Conservation (phyloP, 2,329 filamentous ascomycete species). For the Talaromyces atroroseus region DNA sequence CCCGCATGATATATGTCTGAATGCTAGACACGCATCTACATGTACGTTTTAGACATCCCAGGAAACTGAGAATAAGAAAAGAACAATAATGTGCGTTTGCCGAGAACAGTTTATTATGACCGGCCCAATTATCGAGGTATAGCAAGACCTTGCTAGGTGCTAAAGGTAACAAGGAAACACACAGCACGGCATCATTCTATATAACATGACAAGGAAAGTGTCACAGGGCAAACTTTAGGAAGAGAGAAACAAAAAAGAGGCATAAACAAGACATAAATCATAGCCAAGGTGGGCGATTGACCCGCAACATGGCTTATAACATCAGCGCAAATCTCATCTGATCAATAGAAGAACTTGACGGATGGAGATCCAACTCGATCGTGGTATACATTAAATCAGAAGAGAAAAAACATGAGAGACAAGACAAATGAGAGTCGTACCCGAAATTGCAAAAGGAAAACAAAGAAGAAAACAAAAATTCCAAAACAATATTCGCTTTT, state of each 20-base stretch:
- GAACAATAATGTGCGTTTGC: neutral
- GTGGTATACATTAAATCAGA: neutral
- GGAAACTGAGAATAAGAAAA: neutral
- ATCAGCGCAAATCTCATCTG: neutral
- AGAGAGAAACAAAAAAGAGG: neutral
- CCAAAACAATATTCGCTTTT: neutral
- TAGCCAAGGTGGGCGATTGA: neutral
- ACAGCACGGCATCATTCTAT: neutral
- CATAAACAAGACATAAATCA: neutral
- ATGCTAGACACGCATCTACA: neutral
- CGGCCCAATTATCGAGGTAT: neutral
- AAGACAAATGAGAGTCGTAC: slow-evolving; percentile 1
- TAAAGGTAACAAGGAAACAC: neutral
- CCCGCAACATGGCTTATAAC: neutral
- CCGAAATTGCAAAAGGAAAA: neutral
- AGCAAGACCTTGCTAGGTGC: neutral
- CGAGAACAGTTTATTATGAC: neutral
- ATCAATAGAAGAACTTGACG: neutral
- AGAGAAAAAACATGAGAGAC: neutral
- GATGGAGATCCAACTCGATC: neutral
- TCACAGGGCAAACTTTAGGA: neutral
- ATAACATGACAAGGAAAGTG: neutral
- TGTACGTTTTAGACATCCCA: neutral
- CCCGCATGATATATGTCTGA: too few species aligned
- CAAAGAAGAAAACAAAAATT: neutral